Evolutionary conservation across 345 rosid species (phyloP).

Genomic region (Salix udensis): DNA sequence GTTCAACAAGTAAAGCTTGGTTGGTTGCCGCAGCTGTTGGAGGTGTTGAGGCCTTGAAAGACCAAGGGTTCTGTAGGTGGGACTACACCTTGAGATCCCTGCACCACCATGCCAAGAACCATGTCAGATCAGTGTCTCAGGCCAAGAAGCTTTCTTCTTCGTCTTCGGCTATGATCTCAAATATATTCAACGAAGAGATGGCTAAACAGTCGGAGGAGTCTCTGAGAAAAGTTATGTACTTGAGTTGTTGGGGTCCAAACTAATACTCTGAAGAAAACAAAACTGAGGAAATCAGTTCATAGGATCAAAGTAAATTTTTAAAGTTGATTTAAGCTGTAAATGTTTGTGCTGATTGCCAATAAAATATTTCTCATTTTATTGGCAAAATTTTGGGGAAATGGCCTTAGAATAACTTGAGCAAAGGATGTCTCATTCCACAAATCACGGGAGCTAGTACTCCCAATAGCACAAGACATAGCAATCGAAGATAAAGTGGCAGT

Average conservation of each 20-base stretch:
- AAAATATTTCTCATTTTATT: too few relatives aligned
- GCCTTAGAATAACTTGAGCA: too few relatives aligned
- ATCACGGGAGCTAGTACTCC: too few relatives aligned
- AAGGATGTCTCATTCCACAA: too few relatives aligned
- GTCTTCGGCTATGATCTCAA: constrained; percentile 5
- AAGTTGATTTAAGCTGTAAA: too few relatives aligned
- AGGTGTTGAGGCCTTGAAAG: constrained; percentile 39
- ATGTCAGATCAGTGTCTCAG: constrained; percentile 26
- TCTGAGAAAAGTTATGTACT: constrained; percentile 1
- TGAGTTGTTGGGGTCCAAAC: constrained; percentile 18
- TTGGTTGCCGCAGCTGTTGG: constrained; percentile 28
- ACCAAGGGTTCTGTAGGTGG: constrained; percentile 41
- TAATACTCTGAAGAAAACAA: too few relatives aligned
- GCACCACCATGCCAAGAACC: constrained; percentile 18
- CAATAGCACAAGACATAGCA: too few relatives aligned
- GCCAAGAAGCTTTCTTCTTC: constrained; percentile 27
- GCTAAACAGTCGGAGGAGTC: constrained; percentile 5
- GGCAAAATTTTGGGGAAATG: too few relatives aligned
- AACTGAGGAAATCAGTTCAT: too few relatives aligned
- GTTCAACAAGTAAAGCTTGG: constrained; percentile 36
- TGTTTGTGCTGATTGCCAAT: too few relatives aligned
- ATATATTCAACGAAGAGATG: constrained; percentile 6
- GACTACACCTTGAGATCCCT: constrained; percentile 20
- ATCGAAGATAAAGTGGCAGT: too few relatives aligned
- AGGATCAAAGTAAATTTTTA: too few relatives aligned